Evolutionary conservation across 805 yeast genomes (phyloP), one percentile per base, ranked within the genome.

Genomic region (Zygosaccharomyces rouxii): DNA sequence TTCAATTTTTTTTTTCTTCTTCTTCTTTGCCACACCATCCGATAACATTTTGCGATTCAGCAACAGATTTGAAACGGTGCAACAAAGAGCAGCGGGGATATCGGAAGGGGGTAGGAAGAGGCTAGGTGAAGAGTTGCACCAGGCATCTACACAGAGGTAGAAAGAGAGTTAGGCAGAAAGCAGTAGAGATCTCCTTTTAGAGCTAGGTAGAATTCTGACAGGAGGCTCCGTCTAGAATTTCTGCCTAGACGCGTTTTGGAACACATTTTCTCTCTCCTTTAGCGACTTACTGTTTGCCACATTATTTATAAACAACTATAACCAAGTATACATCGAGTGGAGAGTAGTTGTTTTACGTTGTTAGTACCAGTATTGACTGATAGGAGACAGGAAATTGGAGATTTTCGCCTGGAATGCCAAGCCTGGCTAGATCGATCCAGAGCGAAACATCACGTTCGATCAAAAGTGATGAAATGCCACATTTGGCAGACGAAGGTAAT

Each of bases 401-500:
- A 33, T 33, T 14, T 22, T 26, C 31, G 25, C n/a, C 31, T 18
- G 35, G 25, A 40, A 40, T 40, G 43, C 43, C 43, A 23, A 40
- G 43, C 33, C 25, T 40, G 35, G 43, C 25, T n/a, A 26, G 7
- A 11, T 16, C 43, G 25, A 25, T 40, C 26, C 33, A 40, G 35
- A 7, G 37, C 3, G 26, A 40, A 40, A 18, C 21, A 18, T 11
- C 25, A 22, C 35, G 10, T 29, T 40, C 43, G 25, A 40, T 21
- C 2, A 16, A 40, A 31, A 16, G 37, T 16, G 26, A 40, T 30
- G 43, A 40, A 13, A 35, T 31, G 30, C 48, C 46, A 48, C 48
- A 7, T 14, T 47, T 38, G 23, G 23, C 22, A 18, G 54, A 55
- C 35, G 47, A 46, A 21, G 44, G 47, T 11, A 57, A 55, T 16